These are phyloP conservation scores for Hymenoscyphus repandus DNA, from an alignment of 2,329 filamentous ascomycete species.

Conservation along the genomic window DNA sequence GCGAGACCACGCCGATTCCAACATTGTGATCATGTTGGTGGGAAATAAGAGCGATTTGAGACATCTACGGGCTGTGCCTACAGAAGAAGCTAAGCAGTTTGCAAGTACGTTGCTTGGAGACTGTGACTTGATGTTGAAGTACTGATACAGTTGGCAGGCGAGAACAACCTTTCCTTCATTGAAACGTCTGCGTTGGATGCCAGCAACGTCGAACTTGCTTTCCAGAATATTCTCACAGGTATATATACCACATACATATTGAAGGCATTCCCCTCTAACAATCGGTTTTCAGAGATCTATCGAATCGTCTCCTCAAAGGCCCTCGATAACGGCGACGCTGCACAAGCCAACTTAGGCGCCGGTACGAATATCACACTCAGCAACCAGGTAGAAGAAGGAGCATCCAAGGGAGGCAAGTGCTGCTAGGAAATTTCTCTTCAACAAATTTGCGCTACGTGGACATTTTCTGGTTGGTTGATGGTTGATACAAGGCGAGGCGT, in stretches of 20 bases:
- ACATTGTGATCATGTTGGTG: constrained; percentile 99
- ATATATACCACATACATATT: constrained; percentile 20
- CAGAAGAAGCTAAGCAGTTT: constrained; percentile 96
- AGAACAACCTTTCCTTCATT: constrained; percentile 98
- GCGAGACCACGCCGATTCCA: constrained; percentile 94
- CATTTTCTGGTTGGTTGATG: constrained; percentile 25
- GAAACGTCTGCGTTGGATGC: constrained; percentile 98
- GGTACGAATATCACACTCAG: constrained; percentile 82
- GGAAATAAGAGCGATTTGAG: constrained; percentile 99
- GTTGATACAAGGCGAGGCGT: constrained; percentile 28
- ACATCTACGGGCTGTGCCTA: constrained; percentile 92
- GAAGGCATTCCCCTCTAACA: background rate
- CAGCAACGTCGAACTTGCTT: constrained; percentile 97
- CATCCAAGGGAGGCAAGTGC: constrained; percentile 75
- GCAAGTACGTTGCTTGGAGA: constrained; percentile 58
- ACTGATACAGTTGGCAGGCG: constrained; percentile 54
- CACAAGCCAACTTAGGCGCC: constrained; percentile 72
- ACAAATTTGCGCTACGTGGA: constrained; percentile 12
- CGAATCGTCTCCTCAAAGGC: constrained; percentile 98
- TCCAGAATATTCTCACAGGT: constrained; percentile 99
- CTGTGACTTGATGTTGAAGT: constrained; percentile 11
- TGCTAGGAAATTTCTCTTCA: constrained; percentile 44
- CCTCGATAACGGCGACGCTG: constrained; percentile 80
- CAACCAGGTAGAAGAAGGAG: constrained; percentile 71
- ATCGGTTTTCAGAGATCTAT: constrained; percentile 75